Conservation (phyloP, 192 early-diverging fungal genomes). For the Tieghemiomyces parasiticus region DNA sequence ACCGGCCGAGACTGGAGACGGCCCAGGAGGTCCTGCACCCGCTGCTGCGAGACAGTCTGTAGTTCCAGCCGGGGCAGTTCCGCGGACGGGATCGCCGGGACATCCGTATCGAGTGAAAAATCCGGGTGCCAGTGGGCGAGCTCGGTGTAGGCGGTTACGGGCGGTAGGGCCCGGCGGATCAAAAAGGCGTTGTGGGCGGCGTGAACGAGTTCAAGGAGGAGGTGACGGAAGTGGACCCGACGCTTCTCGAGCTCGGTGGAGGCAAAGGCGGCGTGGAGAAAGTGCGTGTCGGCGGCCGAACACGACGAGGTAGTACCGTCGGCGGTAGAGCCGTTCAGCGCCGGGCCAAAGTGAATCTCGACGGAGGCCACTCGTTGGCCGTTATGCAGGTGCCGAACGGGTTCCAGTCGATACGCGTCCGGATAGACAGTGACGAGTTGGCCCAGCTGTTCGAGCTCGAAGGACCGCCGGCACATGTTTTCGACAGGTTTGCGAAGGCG, state of each 20-base stretch:
- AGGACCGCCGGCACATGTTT: slow-evolving; percentile 31
- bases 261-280: not conserved
- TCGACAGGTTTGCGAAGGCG: slow-evolving; percentile 32
- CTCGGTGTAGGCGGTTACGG: not conserved
- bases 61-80: slow-evolving; percentile 7
- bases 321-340: not conserved
- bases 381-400: slow-evolving; percentile 12
- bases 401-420: slow-evolving; percentile 24
- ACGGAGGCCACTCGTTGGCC: slow-evolving; percentile 25
- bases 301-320: not conserved
- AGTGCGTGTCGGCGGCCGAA: not conserved
- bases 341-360: slow-evolving; percentile 2
- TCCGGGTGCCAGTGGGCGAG: slow-evolving; percentile 7
- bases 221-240: not conserved
- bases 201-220: not conserved
- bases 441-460: slow-evolving; percentile 30
- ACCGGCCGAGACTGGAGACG: not conserved
- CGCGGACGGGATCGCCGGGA: not conserved
- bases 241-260: not conserved
- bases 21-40: slow-evolving; percentile 3
- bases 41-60: slow-evolving; percentile 7
- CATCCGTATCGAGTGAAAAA: slow-evolving; percentile 5
- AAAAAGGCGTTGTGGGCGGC: not conserved
- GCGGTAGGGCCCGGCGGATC: too few species aligned
- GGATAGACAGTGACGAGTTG: slow-evolving; percentile 36